These are phyloP conservation scores for Circinella minor DNA, from an alignment of 371 early-diverging fungal genomes.

Conservation along the genomic window DNA sequence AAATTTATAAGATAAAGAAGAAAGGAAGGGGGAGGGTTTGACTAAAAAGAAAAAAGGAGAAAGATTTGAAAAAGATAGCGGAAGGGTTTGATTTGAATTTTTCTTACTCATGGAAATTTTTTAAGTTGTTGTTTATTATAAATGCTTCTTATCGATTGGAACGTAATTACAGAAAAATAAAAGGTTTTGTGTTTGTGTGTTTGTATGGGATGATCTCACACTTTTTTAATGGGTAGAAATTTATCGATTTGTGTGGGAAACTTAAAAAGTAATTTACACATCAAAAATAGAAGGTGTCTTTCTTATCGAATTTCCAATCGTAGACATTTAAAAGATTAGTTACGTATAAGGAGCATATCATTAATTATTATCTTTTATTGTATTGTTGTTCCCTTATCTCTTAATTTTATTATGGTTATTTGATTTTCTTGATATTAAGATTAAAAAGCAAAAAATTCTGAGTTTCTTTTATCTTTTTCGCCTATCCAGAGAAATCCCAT, in stretches of 20 bases:
- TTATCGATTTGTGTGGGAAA: constrained; percentile 1
- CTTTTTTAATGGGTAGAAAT: neutral
- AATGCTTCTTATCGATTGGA: constrained; percentile 11
- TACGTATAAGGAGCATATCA: no score
- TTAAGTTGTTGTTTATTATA: neutral
- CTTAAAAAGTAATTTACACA: neutral
- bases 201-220: neutral
- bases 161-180: constrained; percentile 5
- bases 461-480: no score
- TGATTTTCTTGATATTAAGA: no score
- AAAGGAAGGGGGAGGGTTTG: neutral
- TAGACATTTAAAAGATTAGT: neutral
- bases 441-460: no score
- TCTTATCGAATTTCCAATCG: constrained; percentile 10
- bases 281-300: neutral
- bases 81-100: constrained; percentile 1
- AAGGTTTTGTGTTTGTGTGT: no score
- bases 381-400: no score
- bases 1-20: neutral
- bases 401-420: no score
- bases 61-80: neutral
- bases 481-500: no score
- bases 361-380: no score
- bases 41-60: neutral
- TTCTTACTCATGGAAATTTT: no score